A percentile compares a stretch with the other conserved stretches of the same genome.
These are phyloP conservation scores for Neurospora intermedia DNA, from an alignment of 495 filamentous ascomycete species.

Conservation along the genomic window DNA sequence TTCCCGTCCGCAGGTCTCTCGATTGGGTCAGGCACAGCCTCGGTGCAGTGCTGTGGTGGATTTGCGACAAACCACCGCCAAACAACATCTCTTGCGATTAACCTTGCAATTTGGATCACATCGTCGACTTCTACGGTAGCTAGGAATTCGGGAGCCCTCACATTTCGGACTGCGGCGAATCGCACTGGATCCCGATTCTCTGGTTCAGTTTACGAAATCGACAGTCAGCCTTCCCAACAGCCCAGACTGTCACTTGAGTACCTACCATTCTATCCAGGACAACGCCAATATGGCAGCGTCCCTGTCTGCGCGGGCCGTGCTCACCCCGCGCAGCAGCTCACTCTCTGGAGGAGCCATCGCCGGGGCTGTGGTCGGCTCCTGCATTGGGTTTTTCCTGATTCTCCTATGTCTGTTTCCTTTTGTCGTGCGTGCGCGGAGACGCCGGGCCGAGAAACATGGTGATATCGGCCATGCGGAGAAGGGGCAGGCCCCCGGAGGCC, in stretches of 20 bases:
- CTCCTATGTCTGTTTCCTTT: conserved; percentile 24
- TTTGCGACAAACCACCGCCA: not conserved
- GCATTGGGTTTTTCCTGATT: conserved; percentile 22
- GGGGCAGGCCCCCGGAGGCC: conserved; percentile 26
- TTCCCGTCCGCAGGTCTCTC: not conserved
- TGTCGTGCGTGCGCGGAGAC: conserved; percentile 21
- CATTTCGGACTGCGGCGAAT: not conserved
- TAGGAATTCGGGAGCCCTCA: not conserved
- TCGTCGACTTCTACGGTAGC: not conserved
- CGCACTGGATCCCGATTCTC: not conserved
- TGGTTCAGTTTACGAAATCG: not conserved
- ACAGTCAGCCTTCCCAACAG: not conserved
- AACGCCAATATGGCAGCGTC: conserved; percentile 11
- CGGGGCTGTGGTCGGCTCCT: conserved; percentile 25
- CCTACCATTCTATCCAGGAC: conserved; percentile 2
- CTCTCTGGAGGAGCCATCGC: conserved; percentile 24
- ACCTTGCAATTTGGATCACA: not conserved
- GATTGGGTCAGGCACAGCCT: not conserved
- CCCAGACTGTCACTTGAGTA: not conserved
- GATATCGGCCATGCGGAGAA: conserved; percentile 20
- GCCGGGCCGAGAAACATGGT: conserved; percentile 12
- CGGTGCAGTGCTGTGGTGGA: not conserved
- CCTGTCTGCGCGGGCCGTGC: conserved; percentile 13
- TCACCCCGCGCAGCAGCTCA: conserved; percentile 17
- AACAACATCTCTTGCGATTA: not conserved